Evolutionary conservation across 2,329 filamentous ascomycete species (phyloP).

Genomic region (Xenoacremonium recifei): DNA sequence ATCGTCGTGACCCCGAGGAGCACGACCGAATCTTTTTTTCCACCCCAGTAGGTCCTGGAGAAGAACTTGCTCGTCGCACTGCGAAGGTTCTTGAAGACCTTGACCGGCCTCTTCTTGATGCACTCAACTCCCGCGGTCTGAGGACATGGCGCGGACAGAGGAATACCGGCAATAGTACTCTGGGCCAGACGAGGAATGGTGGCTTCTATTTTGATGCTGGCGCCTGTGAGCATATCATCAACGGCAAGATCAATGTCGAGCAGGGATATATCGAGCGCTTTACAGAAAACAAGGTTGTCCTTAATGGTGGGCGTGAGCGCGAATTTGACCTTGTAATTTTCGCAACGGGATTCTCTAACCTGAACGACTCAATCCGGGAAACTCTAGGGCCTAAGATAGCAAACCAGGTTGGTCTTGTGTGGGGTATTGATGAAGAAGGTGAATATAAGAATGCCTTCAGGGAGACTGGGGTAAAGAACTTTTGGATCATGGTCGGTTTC

Average conservation of each 20-base stretch:
- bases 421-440: too few relatives aligned
- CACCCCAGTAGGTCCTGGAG: too few relatives aligned
- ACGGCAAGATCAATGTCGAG: slow-evolving; percentile 10
- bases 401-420: too few relatives aligned
- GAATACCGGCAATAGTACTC: slow-evolving; percentile 28
- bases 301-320: slow-evolving; percentile 29
- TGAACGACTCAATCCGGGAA: slow-evolving; percentile 47
- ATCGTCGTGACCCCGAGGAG: too few relatives aligned
- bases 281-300: slow-evolving; percentile 30
- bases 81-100: slow-evolving; percentile 13
- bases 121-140: slow-evolving; percentile 20
- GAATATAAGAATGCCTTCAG: too few relatives aligned
- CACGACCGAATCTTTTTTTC: too few relatives aligned
- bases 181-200: slow-evolving; percentile 26
- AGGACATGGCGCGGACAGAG: slow-evolving; percentile 34
- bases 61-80: slow-evolving; percentile 6
- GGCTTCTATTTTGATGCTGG: slow-evolving; percentile 9
- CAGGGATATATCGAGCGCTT: slow-evolving; percentile 26
- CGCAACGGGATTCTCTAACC: slow-evolving; percentile 50
- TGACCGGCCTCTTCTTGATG: slow-evolving; percentile 7
- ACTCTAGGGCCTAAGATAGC: too few relatives aligned
- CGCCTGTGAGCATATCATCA: slow-evolving; percentile 4
- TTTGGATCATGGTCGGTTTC: too few relatives aligned
- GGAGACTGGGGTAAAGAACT: too few relatives aligned
- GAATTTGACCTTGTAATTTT: slow-evolving; percentile 42